A percentile compares a stretch with the other conserved stretches of the same genome.
Conservation (phyloP, 371 early-diverging fungal species). For the Parasitella parasitica region DNA sequence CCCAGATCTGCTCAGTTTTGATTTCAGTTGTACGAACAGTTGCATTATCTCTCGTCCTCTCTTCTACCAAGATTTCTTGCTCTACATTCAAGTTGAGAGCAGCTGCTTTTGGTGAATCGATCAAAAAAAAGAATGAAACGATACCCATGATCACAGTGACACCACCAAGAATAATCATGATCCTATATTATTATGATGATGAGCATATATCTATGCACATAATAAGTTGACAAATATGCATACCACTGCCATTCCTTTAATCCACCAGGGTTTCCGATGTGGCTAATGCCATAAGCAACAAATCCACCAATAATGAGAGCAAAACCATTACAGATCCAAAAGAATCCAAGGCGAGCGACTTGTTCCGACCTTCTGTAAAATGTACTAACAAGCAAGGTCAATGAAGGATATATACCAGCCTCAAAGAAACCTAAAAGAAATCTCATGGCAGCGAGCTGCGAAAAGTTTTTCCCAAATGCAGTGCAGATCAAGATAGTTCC, state of each 20-base stretch:
- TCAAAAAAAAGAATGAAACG: constrained; percentile 32
- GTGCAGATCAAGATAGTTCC: constrained; percentile 33
- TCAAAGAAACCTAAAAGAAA: constrained; percentile 35
- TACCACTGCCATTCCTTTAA: constrained; percentile 62
- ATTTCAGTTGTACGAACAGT: constrained; percentile 30
- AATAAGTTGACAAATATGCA: not conserved
- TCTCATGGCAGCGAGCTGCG: constrained; percentile 39
- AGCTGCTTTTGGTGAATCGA: constrained; percentile 36
- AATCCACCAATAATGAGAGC: constrained; percentile 64
- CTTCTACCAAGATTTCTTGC: constrained; percentile 38
- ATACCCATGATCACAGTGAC: constrained; percentile 25
- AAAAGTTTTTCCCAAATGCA: constrained; percentile 28
- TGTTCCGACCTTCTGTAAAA: constrained; percentile 41
- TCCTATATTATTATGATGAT: constrained; percentile 18
- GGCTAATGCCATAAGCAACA: constrained; percentile 56
- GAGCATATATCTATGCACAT: not conserved
- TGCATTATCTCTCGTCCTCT: constrained; percentile 40
- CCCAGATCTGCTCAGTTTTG: constrained; percentile 33
- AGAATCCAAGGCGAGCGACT: constrained; percentile 35
- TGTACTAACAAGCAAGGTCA: constrained; percentile 36
- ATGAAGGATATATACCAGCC: constrained; percentile 28
- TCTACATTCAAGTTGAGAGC: constrained; percentile 32
- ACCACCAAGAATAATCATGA: constrained; percentile 41
- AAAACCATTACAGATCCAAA: constrained; percentile 47
- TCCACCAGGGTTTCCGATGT: constrained; percentile 40